Base-by-base conservation (phyloP, 495 filamentous ascomycete species). In the Tuber magnatum region DNA sequence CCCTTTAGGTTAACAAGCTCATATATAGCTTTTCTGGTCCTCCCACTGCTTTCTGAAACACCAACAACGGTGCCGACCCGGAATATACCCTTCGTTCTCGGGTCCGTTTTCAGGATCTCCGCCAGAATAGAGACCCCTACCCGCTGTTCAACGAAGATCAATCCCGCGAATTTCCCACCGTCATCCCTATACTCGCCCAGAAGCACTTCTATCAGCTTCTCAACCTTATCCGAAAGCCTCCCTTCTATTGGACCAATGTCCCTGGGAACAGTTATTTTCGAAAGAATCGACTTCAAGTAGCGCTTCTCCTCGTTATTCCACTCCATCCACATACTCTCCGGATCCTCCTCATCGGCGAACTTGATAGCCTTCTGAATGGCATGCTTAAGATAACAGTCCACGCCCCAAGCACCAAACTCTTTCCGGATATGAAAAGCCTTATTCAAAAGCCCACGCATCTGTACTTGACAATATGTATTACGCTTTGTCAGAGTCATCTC, bases 111-210 rank as follows among this genome's bases (percentile, higher is more conserved):
- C 1, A 97, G 80, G 3, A 97, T 82, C 35, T 90, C 85, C 9
- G 89, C 85, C 44, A 97, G 82, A 9, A 93, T 87, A 8, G 86
- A 86, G 28, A 92, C 92, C 2, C 88, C 90, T 10, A 89, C 90
- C 71, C 93, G 82, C 78, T 94, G 90, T 72, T 90, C 85, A 12
- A 90, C 93, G 78, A 99, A 99, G 2, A 97, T 84, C 12, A 99
- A 87, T 0, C 92, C 92, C 0, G 89, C 87, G 38, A 91, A 89
- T 16, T 85, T 83, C 1, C 77, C 74, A 32, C 83, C 72, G 22
- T 70, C 76, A 8, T 76, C 56, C n/a, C 71, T 65, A 61, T 80
- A 74, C 40, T 83, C 81, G 35, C 76, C 76, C 38, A 81, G 39
- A 14, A 85, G 84, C 20, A 82, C 72, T 24, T 84, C 77, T 22